A percentile compares a stretch with the other conserved stretches of the same genome.
phyloP scores from a whole-genome alignment of 148 eudicot genomes.

The Fagopyrum tataricum region DNA sequence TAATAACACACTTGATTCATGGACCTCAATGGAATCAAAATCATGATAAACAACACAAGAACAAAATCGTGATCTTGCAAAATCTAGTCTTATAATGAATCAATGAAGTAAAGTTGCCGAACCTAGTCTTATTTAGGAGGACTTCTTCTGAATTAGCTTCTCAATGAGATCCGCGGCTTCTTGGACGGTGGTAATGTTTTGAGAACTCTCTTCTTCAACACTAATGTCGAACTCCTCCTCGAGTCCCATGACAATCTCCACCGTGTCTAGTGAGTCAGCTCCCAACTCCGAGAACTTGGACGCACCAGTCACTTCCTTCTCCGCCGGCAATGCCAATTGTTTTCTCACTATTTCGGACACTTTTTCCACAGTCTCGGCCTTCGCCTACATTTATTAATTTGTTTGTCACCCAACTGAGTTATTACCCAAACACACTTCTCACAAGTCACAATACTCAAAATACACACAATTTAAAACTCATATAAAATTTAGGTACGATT shows the following conservation, averaged over 20 bases:
- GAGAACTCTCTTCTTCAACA: conserved; percentile 61
- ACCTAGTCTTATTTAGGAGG: no score
- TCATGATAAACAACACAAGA: background rate
- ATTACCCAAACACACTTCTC: no score
- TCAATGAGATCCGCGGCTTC: conserved; percentile 63
- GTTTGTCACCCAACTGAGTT: background rate
- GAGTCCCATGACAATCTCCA: conserved; percentile 64
- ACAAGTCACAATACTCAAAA: no score
- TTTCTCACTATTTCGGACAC: conserved; percentile 49
- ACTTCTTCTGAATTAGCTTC: conserved; percentile 28
- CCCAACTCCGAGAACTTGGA: conserved; percentile 47
- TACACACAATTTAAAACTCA: no score
- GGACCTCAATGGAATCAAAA: background rate
- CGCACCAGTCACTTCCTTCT: conserved; percentile 32
- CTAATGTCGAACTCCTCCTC: conserved; percentile 52
- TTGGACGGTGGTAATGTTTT: conserved; percentile 48
- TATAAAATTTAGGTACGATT: no score
- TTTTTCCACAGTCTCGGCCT: conserved; percentile 47
- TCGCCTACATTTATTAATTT: conserved; percentile 28
- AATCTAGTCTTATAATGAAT: background rate
- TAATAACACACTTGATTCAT: no score
- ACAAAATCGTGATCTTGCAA: background rate
- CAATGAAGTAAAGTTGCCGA: background rate
- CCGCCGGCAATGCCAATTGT: conserved; percentile 39
- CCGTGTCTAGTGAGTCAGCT: conserved; percentile 66